Conservation (phyloP, 352 stramenopile species). For the Phytophthora colocasiae region DNA sequence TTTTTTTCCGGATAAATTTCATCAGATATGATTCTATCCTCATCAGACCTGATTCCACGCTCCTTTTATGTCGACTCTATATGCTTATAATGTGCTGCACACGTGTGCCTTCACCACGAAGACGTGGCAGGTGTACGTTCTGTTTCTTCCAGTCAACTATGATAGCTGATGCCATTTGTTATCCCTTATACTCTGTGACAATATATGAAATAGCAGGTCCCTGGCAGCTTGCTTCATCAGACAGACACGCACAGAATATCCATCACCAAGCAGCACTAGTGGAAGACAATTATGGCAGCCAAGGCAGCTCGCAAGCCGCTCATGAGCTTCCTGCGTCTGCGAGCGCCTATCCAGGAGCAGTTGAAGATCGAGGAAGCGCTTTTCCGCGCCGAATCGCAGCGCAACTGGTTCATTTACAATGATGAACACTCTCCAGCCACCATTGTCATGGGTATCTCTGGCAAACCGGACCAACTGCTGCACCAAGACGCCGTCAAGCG, state of each 20-base stretch:
- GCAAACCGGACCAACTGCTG: slow-evolving; percentile 92
- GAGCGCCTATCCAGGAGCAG: slow-evolving; percentile 77
- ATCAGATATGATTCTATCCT: slow-evolving; percentile 1
- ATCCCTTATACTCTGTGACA: too few relatives aligned
- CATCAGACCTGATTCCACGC: slow-evolving; percentile 10
- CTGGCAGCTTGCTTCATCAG: too few relatives aligned
- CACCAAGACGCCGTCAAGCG: slow-evolving; percentile 85
- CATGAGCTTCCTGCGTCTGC: slow-evolving; percentile 77
- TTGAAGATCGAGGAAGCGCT: slow-evolving; percentile 94
- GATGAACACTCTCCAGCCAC: slow-evolving; percentile 70
- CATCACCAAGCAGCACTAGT: slow-evolving; percentile 2
- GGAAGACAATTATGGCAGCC: background rate
- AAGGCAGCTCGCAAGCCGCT: slow-evolving; percentile 52
- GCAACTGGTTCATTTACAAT: slow-evolving; percentile 89
- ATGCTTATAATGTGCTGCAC: too few relatives aligned
- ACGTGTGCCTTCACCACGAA: too few relatives aligned
- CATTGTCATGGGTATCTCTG: slow-evolving; percentile 96
- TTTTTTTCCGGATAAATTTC: slow-evolving; percentile 1
- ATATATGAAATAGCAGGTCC: too few relatives aligned
- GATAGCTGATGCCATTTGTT: too few relatives aligned
- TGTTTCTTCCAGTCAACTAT: too few relatives aligned
- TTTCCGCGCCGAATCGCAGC: slow-evolving; percentile 85
- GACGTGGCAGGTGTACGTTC: too few relatives aligned
- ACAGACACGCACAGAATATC: slow-evolving; percentile 13
- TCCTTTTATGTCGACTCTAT: too few relatives aligned